Base-by-base conservation (phyloP, 768 basidiomycete species). In the Xerocomellus intermedius region DNA sequence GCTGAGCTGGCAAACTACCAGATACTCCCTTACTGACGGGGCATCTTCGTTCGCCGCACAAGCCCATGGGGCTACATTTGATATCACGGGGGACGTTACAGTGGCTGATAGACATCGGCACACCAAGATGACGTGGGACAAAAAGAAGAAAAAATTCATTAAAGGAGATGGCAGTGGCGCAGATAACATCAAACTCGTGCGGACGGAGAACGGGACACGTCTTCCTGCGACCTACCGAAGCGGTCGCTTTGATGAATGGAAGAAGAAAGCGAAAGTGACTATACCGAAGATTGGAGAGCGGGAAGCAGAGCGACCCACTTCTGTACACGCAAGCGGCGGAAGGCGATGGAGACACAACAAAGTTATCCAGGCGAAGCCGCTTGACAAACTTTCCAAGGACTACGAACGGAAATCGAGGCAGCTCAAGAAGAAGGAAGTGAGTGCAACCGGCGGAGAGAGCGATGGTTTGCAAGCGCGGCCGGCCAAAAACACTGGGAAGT, bases 201-300 rank as follows among this genome's bases (percentile, higher is more conserved):
- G 83, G 62, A 94, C 94, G 0, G 97, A 99, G 72, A 94, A 87
- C 63, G 97, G 97, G 4, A 84, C 87, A 16, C 85, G 88, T 45
- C 78, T 99, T 19, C 96, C 97, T 4, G 94, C 94, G 4, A 87
- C 87, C 10, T 99, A 94, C 73, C 86, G 90, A 49, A 93, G 89
- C 62, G 97, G 97, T 12, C 84, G 92, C 16, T 99, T 92, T 70
- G 91, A 96, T 52, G 94, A 96, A 69, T 99, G 97, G 97, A 90
- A 88, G 70, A 78, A 82, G 56, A 91, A 90, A 72, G 84, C 79
- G 48, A 85, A 82, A 37, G 74, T 83, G n/a, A 79, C 74, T 56
- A 69, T 98, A 35, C 94, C 94, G 0, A 81, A 81, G 55, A 78
- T 89, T n/a, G 95, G 95, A 19, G 94, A 97, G 67, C 77, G 74